Evolutionary conservation across 1,284 basidiomycete species (phyloP).

Genomic region (Peniophora sp.): DNA sequence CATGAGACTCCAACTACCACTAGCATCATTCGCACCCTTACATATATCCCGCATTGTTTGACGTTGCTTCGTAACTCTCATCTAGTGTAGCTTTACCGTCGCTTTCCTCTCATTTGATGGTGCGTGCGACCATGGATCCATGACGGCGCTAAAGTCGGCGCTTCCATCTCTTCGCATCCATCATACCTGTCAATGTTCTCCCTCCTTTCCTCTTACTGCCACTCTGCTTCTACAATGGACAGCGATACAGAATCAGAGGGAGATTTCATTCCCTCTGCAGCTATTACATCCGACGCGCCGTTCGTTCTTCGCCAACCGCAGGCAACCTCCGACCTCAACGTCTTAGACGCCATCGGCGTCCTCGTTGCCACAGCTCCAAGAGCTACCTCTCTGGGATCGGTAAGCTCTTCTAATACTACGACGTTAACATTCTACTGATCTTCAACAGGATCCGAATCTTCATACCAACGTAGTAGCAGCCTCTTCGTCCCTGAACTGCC

Average conservation of each 20-base stretch:
- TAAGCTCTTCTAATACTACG: not conserved
- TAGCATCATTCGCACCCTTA: not conserved
- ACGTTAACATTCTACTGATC: not conserved
- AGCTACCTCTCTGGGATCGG: not conserved
- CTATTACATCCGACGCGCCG: not conserved
- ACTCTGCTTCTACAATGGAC: slow-evolving; percentile 5
- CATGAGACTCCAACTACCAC: slow-evolving; percentile 38
- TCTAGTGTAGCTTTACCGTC: not conserved
- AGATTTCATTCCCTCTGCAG: not conserved
- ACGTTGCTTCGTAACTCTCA: too few relatives aligned
- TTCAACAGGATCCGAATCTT: not conserved
- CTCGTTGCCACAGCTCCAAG: not conserved
- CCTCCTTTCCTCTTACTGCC: not conserved
- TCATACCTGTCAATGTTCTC: not conserved
- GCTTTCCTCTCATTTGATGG: not conserved
- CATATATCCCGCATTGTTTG: not conserved
- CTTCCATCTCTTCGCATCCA: not conserved
- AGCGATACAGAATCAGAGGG: slow-evolving; percentile 25
- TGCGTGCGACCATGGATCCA: not conserved
- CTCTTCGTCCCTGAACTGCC: not conserved
- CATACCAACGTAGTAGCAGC: not conserved
- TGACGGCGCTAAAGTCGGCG: not conserved
- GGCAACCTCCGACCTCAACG: not conserved
- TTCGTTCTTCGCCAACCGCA: not conserved
- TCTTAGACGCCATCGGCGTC: not conserved